Evolutionary conservation across 805 yeast species (phyloP), one percentile per base, ranked within the genome.

Genomic region (Candida taoyuanica): DNA sequence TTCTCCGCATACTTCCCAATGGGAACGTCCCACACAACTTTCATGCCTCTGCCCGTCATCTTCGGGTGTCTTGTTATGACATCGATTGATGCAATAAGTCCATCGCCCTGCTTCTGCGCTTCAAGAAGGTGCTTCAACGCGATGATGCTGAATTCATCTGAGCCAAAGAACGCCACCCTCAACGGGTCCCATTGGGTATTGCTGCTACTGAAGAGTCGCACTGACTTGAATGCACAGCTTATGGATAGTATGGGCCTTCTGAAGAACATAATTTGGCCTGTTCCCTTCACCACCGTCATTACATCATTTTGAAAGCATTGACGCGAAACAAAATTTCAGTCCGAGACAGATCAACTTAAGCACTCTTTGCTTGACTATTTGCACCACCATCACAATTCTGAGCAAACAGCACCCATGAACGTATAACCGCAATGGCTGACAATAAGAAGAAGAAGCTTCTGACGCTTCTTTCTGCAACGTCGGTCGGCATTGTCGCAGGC

Each of bases 151-250:
- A 85, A 86, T 17, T 57, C 58, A 53, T 86, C 96, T 1, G 88
- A 74, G 1, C 96, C 96, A 58, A 86, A 86, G 53, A 76, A 84
- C 1, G 87, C 85, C 8, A 85, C 46, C 26, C 34, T 50, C 7
- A 50, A 37, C 4, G 42, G 34, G 7, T 35, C 24, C 8, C 20
- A 9, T 7, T 12, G 25, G 2, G 12, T 15, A 5, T 6, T 8
- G 6, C 23, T 5, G 3, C 34, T 5, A 13, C 12, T 11, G 25
- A 25, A 35, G 20, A 13, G 12, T 24, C 39, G 16, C 12, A 9
- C 15, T 14, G 18, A 15, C 11, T 6, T 5, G 5, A 12, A 14
- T 14, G 6, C 30, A 28, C 8, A 9, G 9, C 7, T 18, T 5
- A 7, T 8, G 6, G 30, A 14, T 14, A 28, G 7, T 9, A 12